Percentiles rank a stretch among this genome's conserved stretches.
Evolutionary conservation across 257 asterid species (phyloP).

Genomic region (Solanum ahanhuiri): DNA sequence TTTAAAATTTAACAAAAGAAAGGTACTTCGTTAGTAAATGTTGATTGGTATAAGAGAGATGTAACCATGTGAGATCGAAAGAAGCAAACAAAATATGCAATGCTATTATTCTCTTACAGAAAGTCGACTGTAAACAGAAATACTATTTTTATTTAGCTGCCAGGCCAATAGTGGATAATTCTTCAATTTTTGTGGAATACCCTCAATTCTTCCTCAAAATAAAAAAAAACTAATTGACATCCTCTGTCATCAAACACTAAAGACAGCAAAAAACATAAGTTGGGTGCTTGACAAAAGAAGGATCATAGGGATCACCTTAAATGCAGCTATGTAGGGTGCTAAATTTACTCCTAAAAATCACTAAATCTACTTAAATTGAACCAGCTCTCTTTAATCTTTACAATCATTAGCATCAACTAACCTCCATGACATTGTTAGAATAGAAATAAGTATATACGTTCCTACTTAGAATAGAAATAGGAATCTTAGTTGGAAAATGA

Average conservation of each 20-base stretch:
- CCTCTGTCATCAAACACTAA: neutral
- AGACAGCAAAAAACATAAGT: neutral
- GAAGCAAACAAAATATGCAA: neutral
- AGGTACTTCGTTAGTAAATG: neutral
- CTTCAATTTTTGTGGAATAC: neutral
- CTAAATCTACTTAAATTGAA: neutral
- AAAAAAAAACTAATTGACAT: neutral
- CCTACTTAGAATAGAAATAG: no score
- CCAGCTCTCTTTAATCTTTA: neutral
- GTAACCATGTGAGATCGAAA: neutral
- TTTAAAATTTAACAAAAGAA: neutral
- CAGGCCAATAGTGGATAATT: neutral
- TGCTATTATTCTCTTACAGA: neutral
- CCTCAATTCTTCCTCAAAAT: neutral
- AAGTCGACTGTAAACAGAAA: neutral
- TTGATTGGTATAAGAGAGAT: neutral
- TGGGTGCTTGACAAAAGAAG: neutral
- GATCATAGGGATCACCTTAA: neutral
- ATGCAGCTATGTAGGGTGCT: neutral
- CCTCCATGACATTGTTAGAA: neutral
- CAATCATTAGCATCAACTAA: neutral
- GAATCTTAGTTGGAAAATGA: no score
- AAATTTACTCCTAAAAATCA: no score
- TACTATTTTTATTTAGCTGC: neutral
- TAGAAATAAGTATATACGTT: no score